Evolutionary conservation across 768 basidiomycete species (phyloP).

Genomic region (Clitopilus passeckerianus): DNA sequence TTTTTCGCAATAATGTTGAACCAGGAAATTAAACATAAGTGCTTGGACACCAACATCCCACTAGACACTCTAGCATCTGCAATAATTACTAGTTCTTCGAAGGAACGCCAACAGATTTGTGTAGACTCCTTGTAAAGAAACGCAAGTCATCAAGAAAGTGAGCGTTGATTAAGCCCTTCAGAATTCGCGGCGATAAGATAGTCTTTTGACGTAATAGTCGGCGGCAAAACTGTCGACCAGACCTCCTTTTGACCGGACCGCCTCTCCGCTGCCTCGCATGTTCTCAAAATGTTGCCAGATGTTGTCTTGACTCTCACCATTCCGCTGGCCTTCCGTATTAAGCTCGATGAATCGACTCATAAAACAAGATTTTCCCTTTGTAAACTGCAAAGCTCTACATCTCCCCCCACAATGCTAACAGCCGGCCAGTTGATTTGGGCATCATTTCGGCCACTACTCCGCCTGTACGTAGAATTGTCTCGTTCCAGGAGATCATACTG

Average conservation of each 20-base stretch:
- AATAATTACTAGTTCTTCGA: not conserved
- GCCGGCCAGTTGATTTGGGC: conserved; percentile 56
- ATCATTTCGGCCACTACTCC: conserved; percentile 52
- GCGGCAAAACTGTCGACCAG: not conserved
- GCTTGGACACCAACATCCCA: too few relatives aligned
- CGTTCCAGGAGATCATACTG: not conserved
- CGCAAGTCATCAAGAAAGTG: too few relatives aligned
- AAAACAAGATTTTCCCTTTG: not conserved
- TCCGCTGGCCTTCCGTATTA: not conserved
- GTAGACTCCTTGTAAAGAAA: too few relatives aligned
- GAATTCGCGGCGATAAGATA: not conserved
- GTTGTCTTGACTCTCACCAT: not conserved
- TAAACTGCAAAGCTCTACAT: not conserved
- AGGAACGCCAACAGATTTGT: too few relatives aligned
- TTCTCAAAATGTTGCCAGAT: not conserved
- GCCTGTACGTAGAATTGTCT: conserved; percentile 36
- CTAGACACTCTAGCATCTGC: not conserved
- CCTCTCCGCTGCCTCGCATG: not conserved
- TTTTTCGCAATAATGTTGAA: not conserved
- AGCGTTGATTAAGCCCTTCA: too few relatives aligned
- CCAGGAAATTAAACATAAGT: not conserved
- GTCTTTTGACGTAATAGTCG: not conserved
- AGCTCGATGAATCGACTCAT: not conserved
- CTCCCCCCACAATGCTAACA: conserved; percentile 20
- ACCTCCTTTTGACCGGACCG: not conserved